A percentile compares a stretch with the other conserved stretches of the same genome.
These are phyloP conservation scores for Paramyrothecium roridum DNA, from an alignment of 2,329 filamentous ascomycete species.

Conservation along the genomic window DNA sequence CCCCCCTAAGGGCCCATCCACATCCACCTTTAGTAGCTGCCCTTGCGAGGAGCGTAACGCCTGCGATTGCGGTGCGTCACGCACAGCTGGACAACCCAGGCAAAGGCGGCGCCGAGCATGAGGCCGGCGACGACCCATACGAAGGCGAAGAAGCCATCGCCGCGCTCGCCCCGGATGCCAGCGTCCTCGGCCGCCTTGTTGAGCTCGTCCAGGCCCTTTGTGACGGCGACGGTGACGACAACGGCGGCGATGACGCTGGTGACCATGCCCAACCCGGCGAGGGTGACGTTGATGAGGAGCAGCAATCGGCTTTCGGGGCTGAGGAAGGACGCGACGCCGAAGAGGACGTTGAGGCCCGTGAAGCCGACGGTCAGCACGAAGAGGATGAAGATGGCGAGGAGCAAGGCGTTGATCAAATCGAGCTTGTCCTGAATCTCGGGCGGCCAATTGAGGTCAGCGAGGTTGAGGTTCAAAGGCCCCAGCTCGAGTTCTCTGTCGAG, in stretches of 20 bases:
- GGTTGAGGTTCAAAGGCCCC: slow-evolving; percentile 41
- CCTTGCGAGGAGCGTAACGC: slow-evolving; percentile 22
- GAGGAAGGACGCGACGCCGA: slow-evolving; percentile 31
- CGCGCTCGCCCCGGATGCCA: slow-evolving; percentile 40
- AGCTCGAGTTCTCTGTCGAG: slow-evolving; percentile 42
- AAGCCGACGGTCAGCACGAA: slow-evolving; percentile 42
- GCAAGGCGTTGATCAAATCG: slow-evolving; percentile 44
- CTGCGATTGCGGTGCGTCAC: slow-evolving; percentile 11
- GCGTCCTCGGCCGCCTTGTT: slow-evolving; percentile 39
- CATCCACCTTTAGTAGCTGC: slow-evolving; percentile 16
- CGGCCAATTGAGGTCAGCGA: slow-evolving; percentile 43
- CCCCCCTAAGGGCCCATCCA: not conserved
- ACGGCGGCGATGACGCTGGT: slow-evolving; percentile 38
- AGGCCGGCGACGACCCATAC: slow-evolving; percentile 45
- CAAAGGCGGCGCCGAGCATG: slow-evolving; percentile 35
- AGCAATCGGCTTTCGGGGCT: slow-evolving; percentile 19
- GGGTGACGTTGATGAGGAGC: slow-evolving; percentile 31
- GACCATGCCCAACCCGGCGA: slow-evolving; percentile 32
- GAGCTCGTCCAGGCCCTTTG: slow-evolving; percentile 37
- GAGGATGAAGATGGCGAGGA: slow-evolving; percentile 46
- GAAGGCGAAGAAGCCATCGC: slow-evolving; percentile 40
- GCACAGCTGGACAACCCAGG: slow-evolving; percentile 36
- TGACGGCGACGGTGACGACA: slow-evolving; percentile 36
- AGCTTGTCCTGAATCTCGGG: slow-evolving; percentile 42
- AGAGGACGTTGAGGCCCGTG: slow-evolving; percentile 40